Evolutionary conservation across 805 yeast genomes (phyloP), one percentile per base, ranked within the genome.

Genomic region (Starmerella cellae): DNA sequence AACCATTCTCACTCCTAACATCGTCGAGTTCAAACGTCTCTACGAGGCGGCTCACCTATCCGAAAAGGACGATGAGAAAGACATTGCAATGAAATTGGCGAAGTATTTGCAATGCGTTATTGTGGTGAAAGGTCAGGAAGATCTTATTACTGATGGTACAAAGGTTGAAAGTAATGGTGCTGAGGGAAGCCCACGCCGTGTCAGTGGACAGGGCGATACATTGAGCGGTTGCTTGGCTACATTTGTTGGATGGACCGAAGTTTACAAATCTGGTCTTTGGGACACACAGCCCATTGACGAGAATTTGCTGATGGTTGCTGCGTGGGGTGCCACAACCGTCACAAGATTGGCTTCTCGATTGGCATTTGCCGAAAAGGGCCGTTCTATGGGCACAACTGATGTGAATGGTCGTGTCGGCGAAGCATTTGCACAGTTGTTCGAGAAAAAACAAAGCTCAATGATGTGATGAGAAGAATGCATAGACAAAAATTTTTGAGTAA

Each of bases 161-260:
- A 55, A 59, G 4, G 53, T 63, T 4, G 48, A 82, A 5, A 52
- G 62, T 3, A 71, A 69, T 47, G 67, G 67, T 28, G 55, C 65
- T 26, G 53, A 58, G 14, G 96, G 97, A 1, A 78, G 91, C 5
- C 60, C 64, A 38, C 79, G 82, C 55, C 68, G 98, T 41, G 93
- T 82, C 6, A 95, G 96, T 11, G 98, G 98, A 0, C 97, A 91
- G 62, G 98, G 98, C 21, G 98, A 91, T 54, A 81, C 95, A 0
- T 60, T 91, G 31, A 74, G 88, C 0, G 98, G 98, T 0, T 66
- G 82, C 20, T 62, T 85, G n/a, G 85, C 87, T 1, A 79, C 94
- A 0, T 66, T 88, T 54, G 55, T 82, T 27, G 82, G 83, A 4
- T 88, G 94, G 94, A 74, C 81, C 5, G 56, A 70, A 20, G 78